Conservation (phyloP, 164 flowering plant species). For the Umbilicus rupestris region DNA sequence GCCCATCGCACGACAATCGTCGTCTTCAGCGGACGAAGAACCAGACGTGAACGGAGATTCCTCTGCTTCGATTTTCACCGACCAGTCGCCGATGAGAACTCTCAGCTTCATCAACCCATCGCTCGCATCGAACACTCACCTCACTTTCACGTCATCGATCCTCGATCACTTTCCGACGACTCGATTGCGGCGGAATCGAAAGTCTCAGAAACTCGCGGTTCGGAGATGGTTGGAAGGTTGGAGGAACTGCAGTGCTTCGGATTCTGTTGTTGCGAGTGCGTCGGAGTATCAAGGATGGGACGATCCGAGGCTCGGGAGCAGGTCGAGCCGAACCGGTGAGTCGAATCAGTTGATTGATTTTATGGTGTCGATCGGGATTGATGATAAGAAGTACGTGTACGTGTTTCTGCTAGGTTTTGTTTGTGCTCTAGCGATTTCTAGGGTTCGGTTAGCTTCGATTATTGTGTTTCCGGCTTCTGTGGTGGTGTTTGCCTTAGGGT, state of each 20-base stretch:
- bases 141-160: constrained; percentile 14
- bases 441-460: constrained; percentile 57
- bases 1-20: background rate
- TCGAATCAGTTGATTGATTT: constrained; percentile 37
- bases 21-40: background rate
- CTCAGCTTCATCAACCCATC: constrained; percentile 12
- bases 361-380: constrained; percentile 43
- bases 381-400: constrained; percentile 49
- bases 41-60: background rate
- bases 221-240: constrained; percentile 15
- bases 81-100: constrained; percentile 19
- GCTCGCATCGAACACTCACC: constrained; percentile 9
- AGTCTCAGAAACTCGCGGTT: constrained; percentile 13
- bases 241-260: constrained; percentile 14
- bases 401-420: constrained; percentile 59
- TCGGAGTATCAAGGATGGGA: constrained; percentile 71
- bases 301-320: constrained; percentile 23
- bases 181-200: constrained; percentile 13
- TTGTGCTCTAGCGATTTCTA: constrained; percentile 58
- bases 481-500: constrained; percentile 60
- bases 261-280: constrained; percentile 15
- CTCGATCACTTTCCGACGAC: constrained; percentile 11
- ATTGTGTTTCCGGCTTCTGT: constrained; percentile 60
- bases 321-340: constrained; percentile 33
- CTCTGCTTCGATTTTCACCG: constrained; percentile 2